A percentile compares a stretch with the other conserved stretches of the same genome.
Conservation (phyloP, 352 stramenopile genomes). For the Phytophthora ramorum region DNA sequence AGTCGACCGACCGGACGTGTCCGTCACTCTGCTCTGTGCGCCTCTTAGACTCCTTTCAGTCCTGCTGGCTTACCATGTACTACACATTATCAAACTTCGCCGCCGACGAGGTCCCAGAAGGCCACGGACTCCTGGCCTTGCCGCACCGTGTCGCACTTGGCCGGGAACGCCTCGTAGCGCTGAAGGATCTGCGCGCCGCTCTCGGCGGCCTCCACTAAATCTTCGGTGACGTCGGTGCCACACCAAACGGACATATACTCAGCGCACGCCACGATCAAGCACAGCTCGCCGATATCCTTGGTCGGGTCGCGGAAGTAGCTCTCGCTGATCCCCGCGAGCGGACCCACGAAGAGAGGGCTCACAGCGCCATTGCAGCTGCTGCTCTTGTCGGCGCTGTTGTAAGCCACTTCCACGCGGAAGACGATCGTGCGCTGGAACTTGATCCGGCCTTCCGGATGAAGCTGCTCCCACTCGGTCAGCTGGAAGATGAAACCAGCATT, state of each 20-base stretch:
- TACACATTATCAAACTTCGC: conserved; percentile 41
- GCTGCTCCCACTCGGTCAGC: conserved; percentile 87
- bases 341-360: conserved; percentile 67
- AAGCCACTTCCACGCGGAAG: conserved; percentile 73
- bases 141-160: conserved; percentile 73
- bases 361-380: conserved; percentile 32
- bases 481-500: conserved; percentile 92
- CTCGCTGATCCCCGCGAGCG: conserved; percentile 55
- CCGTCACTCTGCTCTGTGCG: neutral
- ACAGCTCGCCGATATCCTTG: conserved; percentile 59
- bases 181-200: conserved; percentile 72
- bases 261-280: conserved; percentile 74
- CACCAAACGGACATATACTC: conserved; percentile 89
- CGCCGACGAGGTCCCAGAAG: conserved; percentile 77
- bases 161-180: conserved; percentile 74
- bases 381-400: conserved; percentile 45
- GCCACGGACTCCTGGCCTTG: conserved; percentile 72
- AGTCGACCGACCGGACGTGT: neutral
- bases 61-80: conserved; percentile 13
- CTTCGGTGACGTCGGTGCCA: conserved; percentile 57
- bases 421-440: conserved; percentile 61
- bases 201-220: conserved; percentile 67
- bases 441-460: conserved; percentile 58
- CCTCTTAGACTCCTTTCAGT: conserved; percentile 10
- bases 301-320: conserved; percentile 63